Evolutionary conservation across 768 basidiomycete species (phyloP).

Genomic region (Mycena polygramma): DNA sequence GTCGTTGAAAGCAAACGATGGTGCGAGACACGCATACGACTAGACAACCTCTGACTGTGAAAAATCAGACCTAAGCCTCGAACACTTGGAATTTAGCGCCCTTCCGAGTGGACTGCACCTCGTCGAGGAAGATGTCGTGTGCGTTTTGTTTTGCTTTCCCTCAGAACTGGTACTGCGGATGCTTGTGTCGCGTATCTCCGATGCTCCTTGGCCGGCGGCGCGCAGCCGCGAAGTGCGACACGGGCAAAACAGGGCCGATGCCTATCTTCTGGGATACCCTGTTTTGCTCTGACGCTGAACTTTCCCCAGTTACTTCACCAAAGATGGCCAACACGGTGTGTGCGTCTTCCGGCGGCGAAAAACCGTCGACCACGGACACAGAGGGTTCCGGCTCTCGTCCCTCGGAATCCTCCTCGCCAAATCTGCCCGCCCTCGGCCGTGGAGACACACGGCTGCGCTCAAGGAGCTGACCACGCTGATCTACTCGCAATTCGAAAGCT

Average conservation of each 20-base stretch:
- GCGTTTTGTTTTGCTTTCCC: conserved; percentile 44
- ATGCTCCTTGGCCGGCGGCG: too few relatives aligned
- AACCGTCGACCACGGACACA: conserved; percentile 78
- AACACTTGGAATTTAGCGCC: conserved; percentile 83
- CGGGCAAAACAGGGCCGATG: not conserved
- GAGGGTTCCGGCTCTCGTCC: conserved; percentile 85
- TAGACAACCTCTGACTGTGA: not conserved
- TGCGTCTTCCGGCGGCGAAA: conserved; percentile 79
- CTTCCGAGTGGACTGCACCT: conserved; percentile 87
- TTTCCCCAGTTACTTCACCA: conserved; percentile 74
- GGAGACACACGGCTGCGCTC: conserved; percentile 76
- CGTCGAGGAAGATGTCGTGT: conserved; percentile 86
- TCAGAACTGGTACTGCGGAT: too few relatives aligned
- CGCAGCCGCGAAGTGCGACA: not conserved
- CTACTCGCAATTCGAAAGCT: conserved; percentile 63
- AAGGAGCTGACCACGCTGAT: conserved; percentile 70
- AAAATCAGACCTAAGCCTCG: conserved; percentile 71
- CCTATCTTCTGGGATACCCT: not conserved
- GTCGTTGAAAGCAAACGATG: conserved; percentile 78
- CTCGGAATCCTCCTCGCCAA: conserved; percentile 80
- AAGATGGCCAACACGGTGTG: conserved; percentile 76
- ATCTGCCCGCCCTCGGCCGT: conserved; percentile 77
- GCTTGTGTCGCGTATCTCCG: too few relatives aligned
- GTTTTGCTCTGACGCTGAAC: conserved; percentile 12
- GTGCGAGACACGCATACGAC: conserved; percentile 49